Percentiles rank a stretch among this genome's conserved stretches.
These are phyloP conservation scores for Chamaenerion angustifolium DNA, from an alignment of 345 rosid species.

Conservation along the genomic window DNA sequence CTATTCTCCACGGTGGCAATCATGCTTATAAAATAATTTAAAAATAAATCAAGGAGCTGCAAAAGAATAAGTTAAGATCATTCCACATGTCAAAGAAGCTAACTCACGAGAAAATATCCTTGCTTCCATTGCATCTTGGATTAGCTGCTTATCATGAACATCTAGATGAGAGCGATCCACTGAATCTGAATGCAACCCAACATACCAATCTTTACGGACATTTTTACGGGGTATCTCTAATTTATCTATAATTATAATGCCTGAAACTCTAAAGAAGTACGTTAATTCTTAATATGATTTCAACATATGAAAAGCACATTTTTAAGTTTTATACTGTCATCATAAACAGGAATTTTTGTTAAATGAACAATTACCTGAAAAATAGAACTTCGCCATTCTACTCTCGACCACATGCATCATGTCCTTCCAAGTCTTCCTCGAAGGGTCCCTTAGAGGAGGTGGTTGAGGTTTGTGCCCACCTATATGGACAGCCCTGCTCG, in stretches of 20 bases:
- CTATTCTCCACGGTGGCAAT: conserved; percentile 75
- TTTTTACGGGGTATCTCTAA: conserved; percentile 80
- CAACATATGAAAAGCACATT: too few relatives aligned
- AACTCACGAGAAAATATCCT: conserved; percentile 45
- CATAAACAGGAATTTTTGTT: too few relatives aligned
- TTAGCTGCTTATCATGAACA: conserved; percentile 58
- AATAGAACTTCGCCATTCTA: conserved; percentile 92
- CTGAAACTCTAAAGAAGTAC: conserved; percentile 54
- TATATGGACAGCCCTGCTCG: too few relatives aligned
- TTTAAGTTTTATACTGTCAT: too few relatives aligned
- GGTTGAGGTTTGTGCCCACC: too few relatives aligned
- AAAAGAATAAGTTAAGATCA: too few relatives aligned
- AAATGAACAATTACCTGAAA: conserved; percentile 52
- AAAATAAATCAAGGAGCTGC: neutral
- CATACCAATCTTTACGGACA: conserved; percentile 83
- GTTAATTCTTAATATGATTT: too few relatives aligned
- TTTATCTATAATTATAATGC: conserved; percentile 90
- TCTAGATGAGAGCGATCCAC: conserved; percentile 94
- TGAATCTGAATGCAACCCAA: conserved; percentile 71
- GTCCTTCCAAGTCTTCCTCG: too few relatives aligned
- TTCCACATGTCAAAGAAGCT: neutral
- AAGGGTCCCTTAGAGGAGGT: too few relatives aligned
- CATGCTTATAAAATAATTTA: too few relatives aligned
- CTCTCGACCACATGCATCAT: too few relatives aligned
- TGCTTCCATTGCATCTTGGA: conserved; percentile 46